These are phyloP conservation scores for Tricholoma sp. DNA, from an alignment of 768 basidiomycete genomes.

Conservation along the genomic window DNA sequence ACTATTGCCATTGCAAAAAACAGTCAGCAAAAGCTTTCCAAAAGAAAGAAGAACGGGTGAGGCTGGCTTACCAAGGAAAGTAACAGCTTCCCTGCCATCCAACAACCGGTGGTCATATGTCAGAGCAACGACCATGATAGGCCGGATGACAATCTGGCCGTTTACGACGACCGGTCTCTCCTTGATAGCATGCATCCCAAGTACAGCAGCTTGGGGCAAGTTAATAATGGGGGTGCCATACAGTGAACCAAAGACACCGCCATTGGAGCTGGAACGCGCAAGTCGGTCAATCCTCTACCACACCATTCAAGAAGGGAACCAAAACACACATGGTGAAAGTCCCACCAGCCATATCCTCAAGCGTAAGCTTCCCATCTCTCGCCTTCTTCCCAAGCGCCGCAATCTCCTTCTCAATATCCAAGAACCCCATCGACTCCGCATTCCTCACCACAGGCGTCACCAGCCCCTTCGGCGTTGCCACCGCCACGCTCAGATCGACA, in stretches of 20 bases:
- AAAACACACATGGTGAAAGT: constrained; percentile 91
- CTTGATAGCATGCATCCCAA: constrained; percentile 96
- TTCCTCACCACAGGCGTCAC: constrained; percentile 96
- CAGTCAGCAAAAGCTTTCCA: neutral
- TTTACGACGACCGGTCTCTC: constrained; percentile 87
- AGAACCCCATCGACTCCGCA: constrained; percentile 77
- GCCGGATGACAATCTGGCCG: constrained; percentile 93
- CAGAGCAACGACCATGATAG: constrained; percentile 92
- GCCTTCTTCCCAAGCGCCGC: constrained; percentile 91
- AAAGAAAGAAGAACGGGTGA: neutral
- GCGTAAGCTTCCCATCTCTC: constrained; percentile 85
- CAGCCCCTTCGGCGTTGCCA: constrained; percentile 95
- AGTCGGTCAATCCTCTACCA: neutral
- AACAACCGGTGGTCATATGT: constrained; percentile 96
- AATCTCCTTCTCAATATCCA: constrained; percentile 94
- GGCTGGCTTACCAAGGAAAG: constrained; percentile 82
- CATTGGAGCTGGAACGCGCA: constrained; percentile 71
- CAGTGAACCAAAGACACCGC: constrained; percentile 95
- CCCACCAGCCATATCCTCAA: constrained; percentile 98
- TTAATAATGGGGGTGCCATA: constrained; percentile 99
- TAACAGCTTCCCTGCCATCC: constrained; percentile 93
- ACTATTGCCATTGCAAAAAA: constrained; percentile 37
- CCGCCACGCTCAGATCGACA: constrained; percentile 92
- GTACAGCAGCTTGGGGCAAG: constrained; percentile 89
- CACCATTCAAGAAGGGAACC: neutral